Evolutionary conservation across 2,329 filamentous ascomycete species (phyloP).

Genomic region (Ceratocystis alfenasii): DNA sequence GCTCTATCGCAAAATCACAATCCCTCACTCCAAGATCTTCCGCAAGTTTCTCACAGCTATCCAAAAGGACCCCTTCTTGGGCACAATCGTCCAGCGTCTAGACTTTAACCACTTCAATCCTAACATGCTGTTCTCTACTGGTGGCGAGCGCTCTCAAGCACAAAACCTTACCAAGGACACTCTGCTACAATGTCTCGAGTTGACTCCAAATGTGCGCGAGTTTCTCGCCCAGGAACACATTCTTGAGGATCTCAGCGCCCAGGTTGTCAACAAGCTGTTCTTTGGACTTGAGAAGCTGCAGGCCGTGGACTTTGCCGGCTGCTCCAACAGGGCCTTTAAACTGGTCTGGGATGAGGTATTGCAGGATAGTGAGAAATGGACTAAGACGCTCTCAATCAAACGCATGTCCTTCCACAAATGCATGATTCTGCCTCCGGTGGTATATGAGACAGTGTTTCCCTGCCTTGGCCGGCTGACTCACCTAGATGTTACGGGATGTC

Average conservation of each 20-base stretch:
- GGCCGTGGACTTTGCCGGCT: slow-evolving; percentile 67
- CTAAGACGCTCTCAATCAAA: slow-evolving; percentile 38
- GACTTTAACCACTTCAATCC: slow-evolving; percentile 83
- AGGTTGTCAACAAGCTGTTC: slow-evolving; percentile 59
- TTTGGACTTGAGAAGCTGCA: slow-evolving; percentile 51
- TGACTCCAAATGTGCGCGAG: slow-evolving; percentile 63
- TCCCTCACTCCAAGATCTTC: slow-evolving; percentile 73
- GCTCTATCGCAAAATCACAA: slow-evolving; percentile 67
- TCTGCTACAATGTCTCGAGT: slow-evolving; percentile 55
- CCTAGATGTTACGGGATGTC: slow-evolving; percentile 66
- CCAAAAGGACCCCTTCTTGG: slow-evolving; percentile 52
- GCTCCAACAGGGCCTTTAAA: slow-evolving; percentile 56
- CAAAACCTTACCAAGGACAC: slow-evolving; percentile 65
- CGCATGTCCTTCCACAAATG: slow-evolving; percentile 70
- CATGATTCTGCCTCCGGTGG: slow-evolving; percentile 51
- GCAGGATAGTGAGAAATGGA: slow-evolving; percentile 31
- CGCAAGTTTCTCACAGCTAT: slow-evolving; percentile 67
- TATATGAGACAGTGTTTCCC: slow-evolving; percentile 61
- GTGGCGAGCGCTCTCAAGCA: slow-evolving; percentile 61
- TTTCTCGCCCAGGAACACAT: slow-evolving; percentile 72
- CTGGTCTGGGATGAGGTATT: slow-evolving; percentile 49
- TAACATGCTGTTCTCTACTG: slow-evolving; percentile 61
- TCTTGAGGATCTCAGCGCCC: slow-evolving; percentile 59
- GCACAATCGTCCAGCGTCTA: slow-evolving; percentile 62
- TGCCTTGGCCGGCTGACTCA: slow-evolving; percentile 59